Percentiles rank a stretch among this genome's conserved stretches.
phyloP scores from a whole-genome alignment of 2,329 filamentous ascomycete species.

The Parascedosporium putredinis region DNA sequence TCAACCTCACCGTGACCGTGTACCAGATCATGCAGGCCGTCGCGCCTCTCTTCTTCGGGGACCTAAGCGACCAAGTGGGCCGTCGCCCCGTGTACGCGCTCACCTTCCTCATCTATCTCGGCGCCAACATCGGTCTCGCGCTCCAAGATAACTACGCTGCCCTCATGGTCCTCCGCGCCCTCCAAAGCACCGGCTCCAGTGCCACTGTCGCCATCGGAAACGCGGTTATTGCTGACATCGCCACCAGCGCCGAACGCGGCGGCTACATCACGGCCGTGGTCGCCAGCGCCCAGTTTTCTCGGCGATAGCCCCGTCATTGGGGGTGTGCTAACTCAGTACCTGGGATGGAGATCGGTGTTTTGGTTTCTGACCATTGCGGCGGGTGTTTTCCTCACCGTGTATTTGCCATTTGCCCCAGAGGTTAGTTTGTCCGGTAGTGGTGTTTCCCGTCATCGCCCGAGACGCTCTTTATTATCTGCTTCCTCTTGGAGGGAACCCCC shows the following conservation, averaged over 20 bases:
- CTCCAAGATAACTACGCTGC: conserved; percentile 36
- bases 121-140: conserved; percentile 42
- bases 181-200: conserved; percentile 49
- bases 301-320: conserved; percentile 44
- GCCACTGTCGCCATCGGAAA: conserved; percentile 46
- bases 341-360: conserved; percentile 52
- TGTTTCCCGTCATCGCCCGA: too few species aligned
- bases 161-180: conserved; percentile 40
- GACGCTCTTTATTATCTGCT: conserved; percentile 22
- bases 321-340: conserved; percentile 42
- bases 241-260: conserved; percentile 51
- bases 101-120: conserved; percentile 42
- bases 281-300: conserved; percentile 14
- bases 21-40: conserved; percentile 53
- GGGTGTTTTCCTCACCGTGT: conserved; percentile 25
- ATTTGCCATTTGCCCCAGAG: not conserved
- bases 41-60: conserved; percentile 45
- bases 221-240: conserved; percentile 53
- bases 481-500: conserved; percentile 40
- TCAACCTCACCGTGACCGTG: conserved; percentile 43
- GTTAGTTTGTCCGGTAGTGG: too few species aligned
- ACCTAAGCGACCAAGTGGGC: conserved; percentile 43
- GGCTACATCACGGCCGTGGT: conserved; percentile 31
- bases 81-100: conserved; percentile 43
- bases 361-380: conserved; percentile 47